Base-by-base conservation (phyloP, 257 asterid genomes). In the Forsythia suspensa region DNA sequence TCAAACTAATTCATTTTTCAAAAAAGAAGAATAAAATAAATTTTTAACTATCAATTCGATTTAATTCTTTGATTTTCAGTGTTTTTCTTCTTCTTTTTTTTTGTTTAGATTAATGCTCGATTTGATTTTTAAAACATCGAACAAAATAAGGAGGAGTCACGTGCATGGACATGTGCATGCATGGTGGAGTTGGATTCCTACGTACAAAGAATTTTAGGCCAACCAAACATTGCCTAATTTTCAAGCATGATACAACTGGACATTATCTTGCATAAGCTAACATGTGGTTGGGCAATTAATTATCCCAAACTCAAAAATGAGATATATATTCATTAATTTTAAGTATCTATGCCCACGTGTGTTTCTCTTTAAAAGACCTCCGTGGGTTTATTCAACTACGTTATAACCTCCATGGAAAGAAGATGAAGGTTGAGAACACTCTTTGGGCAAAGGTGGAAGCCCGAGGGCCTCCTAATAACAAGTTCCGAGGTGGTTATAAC, bases 161-260 rank as follows among this genome's bases (percentile, higher is more conserved):
- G 80, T 79, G 81, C 69, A 29, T 18, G 8, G 13, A 6, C 41
- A 61, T 8, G 20, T 65, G 39, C 29, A 40, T 13, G 42, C 15
- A 15, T 7, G 12, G 15, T 52, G 36, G 70, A 51, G 2, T 63
- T 74, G 70, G 79, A 67, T 66, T 75, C 80, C 80, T 75, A 75
- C 13, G 42, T 13, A 29, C 59, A 59, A 63, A 24, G 70, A 24
- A 24, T 34, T 24, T 21, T 21, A 29, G 70, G 70, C 70, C 70
- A 63, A 21, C 70, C 39, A 63, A 63, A 24, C 70, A 63, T 29
- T 63, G 70, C 70, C 70, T 21, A 29, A 8, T 24, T 24, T 63
- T 63, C 29, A 63, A 63, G 70, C 70, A 63, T 9, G 39, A 10
- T 8, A 63, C 39, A 63, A 10, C 70, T 24, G 7, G 70, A 24